These are phyloP conservation scores for Gymnopus androsaceus DNA, from an alignment of 1,284 basidiomycete species.

Conservation along the genomic window DNA sequence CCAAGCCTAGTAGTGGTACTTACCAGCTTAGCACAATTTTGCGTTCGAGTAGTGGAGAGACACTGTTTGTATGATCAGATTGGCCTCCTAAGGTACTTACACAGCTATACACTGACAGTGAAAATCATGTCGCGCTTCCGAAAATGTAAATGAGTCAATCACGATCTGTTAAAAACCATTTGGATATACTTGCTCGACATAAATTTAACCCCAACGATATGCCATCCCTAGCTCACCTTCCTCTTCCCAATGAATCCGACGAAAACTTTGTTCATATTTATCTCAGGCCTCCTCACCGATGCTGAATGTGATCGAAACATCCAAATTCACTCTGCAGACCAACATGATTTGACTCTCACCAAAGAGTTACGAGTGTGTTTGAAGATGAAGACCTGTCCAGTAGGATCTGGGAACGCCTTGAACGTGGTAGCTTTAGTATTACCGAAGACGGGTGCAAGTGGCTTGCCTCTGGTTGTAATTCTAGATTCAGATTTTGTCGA, in stretches of 20 bases:
- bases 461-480: neutral
- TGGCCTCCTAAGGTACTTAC: no score
- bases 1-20: no score
- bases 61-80: no score
- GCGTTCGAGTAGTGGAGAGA: no score
- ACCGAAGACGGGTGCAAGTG: neutral
- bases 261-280: slow-evolving; percentile 1
- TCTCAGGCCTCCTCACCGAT: neutral
- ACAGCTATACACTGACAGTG: no score
- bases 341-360: neutral
- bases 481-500: neutral
- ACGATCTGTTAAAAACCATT: no score
- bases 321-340: neutral
- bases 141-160: no score
- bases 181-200: no score
- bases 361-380: neutral
- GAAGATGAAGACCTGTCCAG: neutral
- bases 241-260: neutral
- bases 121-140: no score
- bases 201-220: no score
- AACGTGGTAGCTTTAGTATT: neutral
- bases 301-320: neutral
- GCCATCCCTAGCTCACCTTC: neutral
- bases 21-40: no score
- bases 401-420: neutral